Conservation (phyloP, 169 alveolate genomes). For the Eimeria praecox region DNA sequence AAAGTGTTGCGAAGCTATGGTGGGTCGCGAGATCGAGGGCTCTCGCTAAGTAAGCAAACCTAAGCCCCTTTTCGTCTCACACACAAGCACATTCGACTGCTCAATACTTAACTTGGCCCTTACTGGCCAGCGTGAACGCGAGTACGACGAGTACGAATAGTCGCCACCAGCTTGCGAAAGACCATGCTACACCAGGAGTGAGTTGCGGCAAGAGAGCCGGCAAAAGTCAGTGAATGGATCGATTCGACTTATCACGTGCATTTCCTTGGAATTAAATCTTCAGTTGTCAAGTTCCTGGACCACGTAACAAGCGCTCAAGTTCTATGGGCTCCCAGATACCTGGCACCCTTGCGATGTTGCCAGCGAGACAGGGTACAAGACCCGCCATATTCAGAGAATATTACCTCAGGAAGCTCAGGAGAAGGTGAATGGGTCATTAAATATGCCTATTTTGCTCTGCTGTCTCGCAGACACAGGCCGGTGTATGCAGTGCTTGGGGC, state of each 20-base stretch:
- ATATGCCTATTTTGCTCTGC: not conserved
- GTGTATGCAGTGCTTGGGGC: constrained; percentile 17
- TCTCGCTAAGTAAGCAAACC: not conserved
- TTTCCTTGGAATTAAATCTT: not conserved
- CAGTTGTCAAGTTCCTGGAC: no score
- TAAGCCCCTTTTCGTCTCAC: not conserved
- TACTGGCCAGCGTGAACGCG: not conserved
- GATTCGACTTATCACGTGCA: not conserved
- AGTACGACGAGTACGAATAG: not conserved
- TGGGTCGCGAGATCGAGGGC: not conserved
- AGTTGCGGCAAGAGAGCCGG: not conserved
- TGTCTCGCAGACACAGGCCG: not conserved
- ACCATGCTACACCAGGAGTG: not conserved
- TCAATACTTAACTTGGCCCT: not conserved
- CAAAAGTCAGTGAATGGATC: not conserved
- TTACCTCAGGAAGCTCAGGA: not conserved
- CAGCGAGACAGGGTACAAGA: not conserved
- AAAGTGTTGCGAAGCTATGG: no score
- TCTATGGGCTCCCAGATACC: not conserved
- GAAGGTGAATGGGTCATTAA: not conserved
- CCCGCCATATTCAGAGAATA: not conserved
- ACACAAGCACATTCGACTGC: not conserved
- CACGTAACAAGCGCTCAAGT: not conserved
- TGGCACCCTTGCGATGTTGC: not conserved
- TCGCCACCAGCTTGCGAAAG: not conserved